These are phyloP conservation scores for Kluyveromyces sp. DNA, from an alignment of 1,139 yeast species.

Conservation along the genomic window DNA sequence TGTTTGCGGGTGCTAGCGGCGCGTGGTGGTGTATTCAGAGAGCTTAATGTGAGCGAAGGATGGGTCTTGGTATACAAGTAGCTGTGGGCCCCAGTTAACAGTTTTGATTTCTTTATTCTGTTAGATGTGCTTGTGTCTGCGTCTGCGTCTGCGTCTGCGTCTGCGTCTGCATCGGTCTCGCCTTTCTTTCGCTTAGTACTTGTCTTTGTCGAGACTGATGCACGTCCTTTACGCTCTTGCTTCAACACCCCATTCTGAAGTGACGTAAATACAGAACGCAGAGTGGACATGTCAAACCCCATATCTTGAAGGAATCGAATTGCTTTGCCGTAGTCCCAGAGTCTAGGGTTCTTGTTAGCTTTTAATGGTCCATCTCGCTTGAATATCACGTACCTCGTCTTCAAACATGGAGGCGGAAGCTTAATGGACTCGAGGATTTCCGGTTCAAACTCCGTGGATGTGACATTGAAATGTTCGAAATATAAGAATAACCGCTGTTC, in stretches of 20 bases:
- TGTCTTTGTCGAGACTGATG: no score
- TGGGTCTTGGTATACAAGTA: not conserved
- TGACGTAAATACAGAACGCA: not conserved
- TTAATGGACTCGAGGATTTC: not conserved
- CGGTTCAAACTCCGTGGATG: not conserved
- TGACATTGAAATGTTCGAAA: not conserved
- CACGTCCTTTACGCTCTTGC: not conserved
- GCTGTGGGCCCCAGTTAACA: not conserved
- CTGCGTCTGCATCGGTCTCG: not conserved
- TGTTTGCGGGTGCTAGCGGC: not conserved
- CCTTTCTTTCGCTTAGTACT: no score
- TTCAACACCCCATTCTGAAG: not conserved
- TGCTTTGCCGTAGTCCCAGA: slow-evolving; percentile 6
- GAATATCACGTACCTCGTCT: slow-evolving; percentile 3
- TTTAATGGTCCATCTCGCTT: slow-evolving; percentile 2
- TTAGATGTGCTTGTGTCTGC: no score
- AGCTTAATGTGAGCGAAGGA: not conserved
- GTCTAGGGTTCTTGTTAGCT: slow-evolving; percentile 1
- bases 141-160: not conserved
- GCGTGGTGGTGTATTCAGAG: not conserved
- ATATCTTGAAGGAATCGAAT: slow-evolving; percentile 2
- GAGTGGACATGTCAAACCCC: not conserved
- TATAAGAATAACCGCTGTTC: not conserved
- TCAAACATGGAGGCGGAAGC: slow-evolving; percentile 1
- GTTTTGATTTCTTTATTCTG: not conserved